A percentile compares a stretch with the other conserved stretches of the same genome.
phyloP scores from a whole-genome alignment of 345 rosid species.

The Salix koriyanagi region DNA sequence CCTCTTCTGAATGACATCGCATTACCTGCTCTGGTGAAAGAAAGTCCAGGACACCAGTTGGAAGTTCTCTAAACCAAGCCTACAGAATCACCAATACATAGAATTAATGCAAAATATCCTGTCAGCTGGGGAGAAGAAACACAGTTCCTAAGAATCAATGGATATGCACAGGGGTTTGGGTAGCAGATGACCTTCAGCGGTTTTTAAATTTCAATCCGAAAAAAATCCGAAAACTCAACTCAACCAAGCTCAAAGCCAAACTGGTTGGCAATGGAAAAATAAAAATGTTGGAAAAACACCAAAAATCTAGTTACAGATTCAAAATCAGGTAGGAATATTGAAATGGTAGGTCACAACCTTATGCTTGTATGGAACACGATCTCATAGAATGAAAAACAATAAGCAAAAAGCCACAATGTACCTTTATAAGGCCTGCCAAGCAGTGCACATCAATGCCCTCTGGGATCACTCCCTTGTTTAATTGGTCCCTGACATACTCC shows the following conservation, averaged over 20 bases:
- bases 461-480: conserved; percentile 77
- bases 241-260: not conserved
- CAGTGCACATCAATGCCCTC: conserved; percentile 81
- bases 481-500: conserved; percentile 78
- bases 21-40: conserved; percentile 82
- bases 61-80: conserved; percentile 99
- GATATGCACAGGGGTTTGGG: not conserved
- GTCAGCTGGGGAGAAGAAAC: not conserved
- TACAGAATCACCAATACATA: conserved; percentile 17
- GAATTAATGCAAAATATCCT: not conserved
- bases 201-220: not conserved
- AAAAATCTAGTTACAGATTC: not conserved
- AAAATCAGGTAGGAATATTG: not conserved
- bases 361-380: not conserved
- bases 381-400: not conserved
- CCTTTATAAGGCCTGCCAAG: conserved; percentile 98
- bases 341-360: not conserved
- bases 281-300: not conserved
- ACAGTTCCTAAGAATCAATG: not conserved
- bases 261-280: not conserved
- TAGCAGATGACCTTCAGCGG: not conserved
- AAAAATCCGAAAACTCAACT: not conserved
- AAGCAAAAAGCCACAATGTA: conserved; percentile 9
- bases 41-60: conserved; percentile 83
- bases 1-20: conserved; percentile 84